A percentile compares a stretch with the other conserved stretches of the same genome.
These are phyloP conservation scores for Alternaria panax DNA, from an alignment of 2,329 filamentous ascomycete genomes.

Conservation along the genomic window DNA sequence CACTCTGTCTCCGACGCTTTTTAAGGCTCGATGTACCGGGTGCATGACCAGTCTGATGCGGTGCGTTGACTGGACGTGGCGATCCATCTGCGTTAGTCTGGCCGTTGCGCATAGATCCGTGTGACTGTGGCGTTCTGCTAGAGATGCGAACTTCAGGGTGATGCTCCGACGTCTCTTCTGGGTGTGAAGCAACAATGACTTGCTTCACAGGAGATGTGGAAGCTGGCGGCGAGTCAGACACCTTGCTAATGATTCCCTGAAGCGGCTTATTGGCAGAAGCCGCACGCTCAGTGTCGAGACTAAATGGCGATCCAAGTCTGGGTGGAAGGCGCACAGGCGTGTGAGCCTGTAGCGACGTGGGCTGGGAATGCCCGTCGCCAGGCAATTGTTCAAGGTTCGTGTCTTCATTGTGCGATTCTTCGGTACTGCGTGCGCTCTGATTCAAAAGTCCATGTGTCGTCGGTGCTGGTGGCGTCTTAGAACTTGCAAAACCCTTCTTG, in stretches of 20 bases:
- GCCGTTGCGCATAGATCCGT: not conserved
- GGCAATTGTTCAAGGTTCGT: not conserved
- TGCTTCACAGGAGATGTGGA: not conserved
- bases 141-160: constrained; percentile 19
- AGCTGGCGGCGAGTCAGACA: constrained; percentile 3
- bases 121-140: not conserved
- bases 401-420: not conserved
- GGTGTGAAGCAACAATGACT: not conserved
- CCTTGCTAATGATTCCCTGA: not conserved
- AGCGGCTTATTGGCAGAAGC: not conserved
- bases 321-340: not conserved
- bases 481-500: constrained; percentile 14
- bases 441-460: not conserved
- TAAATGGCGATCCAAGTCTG: constrained; percentile 23
- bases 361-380: not conserved
- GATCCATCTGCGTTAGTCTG: not conserved
- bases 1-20: constrained; percentile 10
- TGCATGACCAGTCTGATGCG: not conserved
- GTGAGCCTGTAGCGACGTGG: not conserved
- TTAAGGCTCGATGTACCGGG: constrained; percentile 5
- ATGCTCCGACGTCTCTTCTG: constrained; percentile 1
- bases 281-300: not conserved
- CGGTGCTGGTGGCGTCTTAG: constrained; percentile 4
- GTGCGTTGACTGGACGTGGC: not conserved
- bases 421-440: not conserved